phyloP scores from a whole-genome alignment of 2,329 filamentous ascomycete genomes.

The Penicillium freii region DNA sequence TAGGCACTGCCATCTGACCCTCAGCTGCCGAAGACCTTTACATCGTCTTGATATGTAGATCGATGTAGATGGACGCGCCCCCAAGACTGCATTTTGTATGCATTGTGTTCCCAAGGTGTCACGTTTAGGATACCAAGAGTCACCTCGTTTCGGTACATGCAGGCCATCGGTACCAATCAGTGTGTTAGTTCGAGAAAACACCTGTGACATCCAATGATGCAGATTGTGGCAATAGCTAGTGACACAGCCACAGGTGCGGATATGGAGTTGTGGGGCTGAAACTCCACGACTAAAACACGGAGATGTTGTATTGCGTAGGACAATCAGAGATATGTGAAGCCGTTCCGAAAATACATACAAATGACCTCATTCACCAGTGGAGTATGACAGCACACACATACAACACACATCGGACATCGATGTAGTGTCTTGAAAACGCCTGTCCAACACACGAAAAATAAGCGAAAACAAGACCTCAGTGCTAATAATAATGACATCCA shows the following conservation, averaged over 20 bases:
- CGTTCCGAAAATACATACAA: background rate
- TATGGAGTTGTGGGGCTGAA: background rate
- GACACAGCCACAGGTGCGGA: background rate
- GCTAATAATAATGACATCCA: background rate
- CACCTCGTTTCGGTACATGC: too few species aligned
- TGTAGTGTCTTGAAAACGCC: background rate
- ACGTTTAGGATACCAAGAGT: too few species aligned
- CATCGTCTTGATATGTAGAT: background rate
- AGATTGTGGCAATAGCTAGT: background rate
- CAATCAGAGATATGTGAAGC: background rate
- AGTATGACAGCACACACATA: background rate
- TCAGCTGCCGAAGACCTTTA: background rate
- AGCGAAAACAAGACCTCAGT: conserved; percentile 1
- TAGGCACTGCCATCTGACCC: background rate
- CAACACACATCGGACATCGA: background rate
- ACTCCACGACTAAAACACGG: too few species aligned
- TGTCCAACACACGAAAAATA: background rate
- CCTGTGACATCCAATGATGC: background rate
- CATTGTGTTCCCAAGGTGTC: background rate
- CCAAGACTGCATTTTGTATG: background rate
- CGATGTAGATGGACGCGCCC: background rate
- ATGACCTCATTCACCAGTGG: conserved; percentile 1
- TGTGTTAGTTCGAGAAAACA: background rate
- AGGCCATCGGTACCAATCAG: background rate
- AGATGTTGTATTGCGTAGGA: background rate